Percentiles rank a stretch among this genome's conserved stretches.
Evolutionary conservation across 306 rosid species (phyloP).

Genomic region (Cicer cuneatum): DNA sequence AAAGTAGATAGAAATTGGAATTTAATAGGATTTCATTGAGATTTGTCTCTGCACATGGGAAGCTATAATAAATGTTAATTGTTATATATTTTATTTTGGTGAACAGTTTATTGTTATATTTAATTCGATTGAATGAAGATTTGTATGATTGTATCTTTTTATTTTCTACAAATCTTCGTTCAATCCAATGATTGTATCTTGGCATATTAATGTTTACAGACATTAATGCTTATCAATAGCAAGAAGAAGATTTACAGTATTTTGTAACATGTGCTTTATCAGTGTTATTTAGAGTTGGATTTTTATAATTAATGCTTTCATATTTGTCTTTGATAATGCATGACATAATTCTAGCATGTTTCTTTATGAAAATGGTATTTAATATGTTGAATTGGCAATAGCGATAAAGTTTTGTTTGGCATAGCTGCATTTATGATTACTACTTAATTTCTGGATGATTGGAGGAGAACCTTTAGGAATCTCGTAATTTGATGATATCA

Average conservation of each 20-base stretch:
- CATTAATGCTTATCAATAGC: conserved; percentile 1
- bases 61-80: neutral
- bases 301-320: conserved; percentile 11
- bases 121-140: conserved; percentile 3
- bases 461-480: conserved; percentile 24
- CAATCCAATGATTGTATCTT: neutral
- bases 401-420: neutral
- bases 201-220: neutral
- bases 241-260: neutral
- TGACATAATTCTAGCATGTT: neutral
- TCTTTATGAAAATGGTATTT: neutral
- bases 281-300: neutral
- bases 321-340: conserved; percentile 3
- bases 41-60: neutral
- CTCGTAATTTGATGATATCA: neutral
- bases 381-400: neutral
- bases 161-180: too few relatives aligned
- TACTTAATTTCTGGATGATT: conserved; percentile 27
- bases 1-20: neutral
- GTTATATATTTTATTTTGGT: too few relatives aligned
- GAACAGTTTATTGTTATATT: neutral
- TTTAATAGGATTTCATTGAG: conserved; percentile 4
- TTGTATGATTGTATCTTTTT: neutral
- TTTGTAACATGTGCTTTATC: neutral
- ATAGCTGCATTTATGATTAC: neutral